Conservation (phyloP, 1,284 basidiomycete species). For the Takashimella koratensis region DNA sequence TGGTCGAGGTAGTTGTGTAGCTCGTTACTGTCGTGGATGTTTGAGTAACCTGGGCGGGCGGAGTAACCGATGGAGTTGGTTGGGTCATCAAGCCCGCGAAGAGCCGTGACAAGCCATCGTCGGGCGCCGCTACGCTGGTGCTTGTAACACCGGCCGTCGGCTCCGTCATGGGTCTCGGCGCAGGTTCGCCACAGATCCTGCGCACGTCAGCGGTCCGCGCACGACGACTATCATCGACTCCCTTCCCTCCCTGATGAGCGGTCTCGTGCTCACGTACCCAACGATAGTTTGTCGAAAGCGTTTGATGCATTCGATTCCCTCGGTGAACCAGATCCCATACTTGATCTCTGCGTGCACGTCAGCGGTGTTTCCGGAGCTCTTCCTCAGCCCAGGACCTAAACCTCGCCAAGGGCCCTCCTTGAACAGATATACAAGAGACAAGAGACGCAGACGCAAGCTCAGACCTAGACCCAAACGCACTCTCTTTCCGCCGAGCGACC, state of each 20-base stretch:
- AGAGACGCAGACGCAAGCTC: no score
- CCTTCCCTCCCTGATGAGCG: no score
- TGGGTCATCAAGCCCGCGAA: conserved; percentile 33
- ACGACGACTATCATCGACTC: no score
- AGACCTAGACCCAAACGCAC: conserved; percentile 35
- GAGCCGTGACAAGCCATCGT: conserved; percentile 35
- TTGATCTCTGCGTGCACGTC: conserved; percentile 6
- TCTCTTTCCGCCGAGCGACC: conserved; percentile 39
- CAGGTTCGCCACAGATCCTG: conserved; percentile 40
- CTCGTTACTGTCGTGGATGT: neutral
- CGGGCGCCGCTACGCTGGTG: conserved; percentile 6
- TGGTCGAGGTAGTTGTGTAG: neutral
- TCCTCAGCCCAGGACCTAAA: no score
- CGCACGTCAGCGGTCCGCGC: no score
- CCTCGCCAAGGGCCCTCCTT: no score
- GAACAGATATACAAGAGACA: no score
- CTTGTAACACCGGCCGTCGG: neutral
- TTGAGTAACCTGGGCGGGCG: neutral
- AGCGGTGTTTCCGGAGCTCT: no score
- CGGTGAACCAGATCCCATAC: conserved; percentile 40
- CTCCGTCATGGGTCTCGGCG: conserved; percentile 12
- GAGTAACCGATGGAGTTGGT: neutral
- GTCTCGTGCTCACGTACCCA: no score
- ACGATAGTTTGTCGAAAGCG: conserved; percentile 30
- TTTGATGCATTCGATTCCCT: conserved; percentile 25